These are phyloP conservation scores for Pleurotus citrinopileatus DNA, from an alignment of 768 basidiomycete genomes.

Conservation along the genomic window DNA sequence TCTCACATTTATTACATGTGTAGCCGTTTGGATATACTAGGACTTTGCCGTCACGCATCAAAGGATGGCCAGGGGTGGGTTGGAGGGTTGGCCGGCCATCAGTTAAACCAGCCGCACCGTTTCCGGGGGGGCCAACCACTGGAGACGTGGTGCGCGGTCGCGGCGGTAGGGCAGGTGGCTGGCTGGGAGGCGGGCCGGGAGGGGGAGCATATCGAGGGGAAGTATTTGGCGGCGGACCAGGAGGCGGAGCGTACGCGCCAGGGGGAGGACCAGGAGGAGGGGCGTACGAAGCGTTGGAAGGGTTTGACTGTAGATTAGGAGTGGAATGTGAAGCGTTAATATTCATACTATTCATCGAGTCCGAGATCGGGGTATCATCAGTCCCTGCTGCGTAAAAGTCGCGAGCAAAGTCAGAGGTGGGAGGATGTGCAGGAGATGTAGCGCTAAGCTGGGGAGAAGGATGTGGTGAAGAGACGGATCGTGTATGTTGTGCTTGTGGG, in stretches of 20 bases:
- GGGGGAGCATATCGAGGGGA: background rate
- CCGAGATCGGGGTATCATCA: background rate
- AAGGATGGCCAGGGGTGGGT: conserved; percentile 65
- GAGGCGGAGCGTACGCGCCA: conserved; percentile 28
- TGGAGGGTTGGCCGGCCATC: conserved; percentile 62
- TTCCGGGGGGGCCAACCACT: background rate
- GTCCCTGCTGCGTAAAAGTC: conserved; percentile 57
- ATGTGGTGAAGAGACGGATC: conserved; percentile 7
- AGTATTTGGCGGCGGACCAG: conserved; percentile 19
- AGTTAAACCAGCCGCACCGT: conserved; percentile 24
- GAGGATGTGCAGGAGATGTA: background rate
- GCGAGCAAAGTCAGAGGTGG: conserved; percentile 54
- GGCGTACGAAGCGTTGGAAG: background rate
- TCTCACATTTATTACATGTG: conserved; percentile 66
- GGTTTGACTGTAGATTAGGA: background rate
- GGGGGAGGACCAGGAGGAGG: conserved; percentile 9
- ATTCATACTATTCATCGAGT: background rate
- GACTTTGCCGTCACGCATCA: conserved; percentile 57
- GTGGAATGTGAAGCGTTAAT: background rate
- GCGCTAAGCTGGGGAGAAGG: conserved; percentile 5
- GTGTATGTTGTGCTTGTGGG: conserved; percentile 2
- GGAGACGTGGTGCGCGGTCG: conserved; percentile 23
- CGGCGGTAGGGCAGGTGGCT: conserved; percentile 19
- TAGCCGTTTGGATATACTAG: conserved; percentile 69
- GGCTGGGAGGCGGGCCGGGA: conserved; percentile 10